phyloP scores from a whole-genome alignment of 78 protist genomes.

The Corallochytrium limacisporum region DNA sequence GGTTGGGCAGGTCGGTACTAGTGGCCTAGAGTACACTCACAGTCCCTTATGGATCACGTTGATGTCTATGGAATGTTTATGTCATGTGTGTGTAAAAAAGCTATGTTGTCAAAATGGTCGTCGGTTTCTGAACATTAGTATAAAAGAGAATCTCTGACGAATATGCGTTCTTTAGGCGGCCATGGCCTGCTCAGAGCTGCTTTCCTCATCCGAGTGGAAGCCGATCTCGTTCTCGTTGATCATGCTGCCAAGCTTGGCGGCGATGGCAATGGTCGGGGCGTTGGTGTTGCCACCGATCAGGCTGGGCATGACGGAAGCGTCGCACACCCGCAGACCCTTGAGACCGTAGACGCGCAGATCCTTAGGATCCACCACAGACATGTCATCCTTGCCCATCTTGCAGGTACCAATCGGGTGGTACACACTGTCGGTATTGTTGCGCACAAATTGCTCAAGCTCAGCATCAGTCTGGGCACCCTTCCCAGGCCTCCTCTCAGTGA shows the following conservation, averaged over 20 bases:
- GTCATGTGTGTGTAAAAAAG: no score
- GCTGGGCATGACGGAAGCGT: conserved; percentile 50
- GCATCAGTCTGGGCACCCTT: neutral
- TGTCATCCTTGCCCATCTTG: conserved; percentile 27
- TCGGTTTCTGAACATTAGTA: no score
- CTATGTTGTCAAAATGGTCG: no score
- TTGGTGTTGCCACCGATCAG: conserved; percentile 46
- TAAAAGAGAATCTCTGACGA: no score
- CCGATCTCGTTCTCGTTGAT: conserved; percentile 6
- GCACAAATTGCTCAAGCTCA: neutral
- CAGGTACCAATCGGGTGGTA: conserved; percentile 52
- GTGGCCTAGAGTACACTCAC: no score
- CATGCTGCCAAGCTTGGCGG: conserved; percentile 33
- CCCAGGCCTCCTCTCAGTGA: neutral
- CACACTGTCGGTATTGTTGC: conserved; percentile 3
- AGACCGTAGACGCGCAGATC: conserved; percentile 13
- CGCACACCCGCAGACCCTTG: conserved; percentile 33
- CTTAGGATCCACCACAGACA: conserved; percentile 25
- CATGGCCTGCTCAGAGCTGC: no score
- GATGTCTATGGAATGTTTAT: no score
- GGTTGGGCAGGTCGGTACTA: no score
- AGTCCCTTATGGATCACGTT: no score
- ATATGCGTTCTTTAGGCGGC: no score
- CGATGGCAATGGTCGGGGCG: conserved; percentile 51
- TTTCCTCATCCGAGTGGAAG: no score